Conservation (phyloP, 2,329 filamentous ascomycete genomes). For the Coniochaeta ligniaria region DNA sequence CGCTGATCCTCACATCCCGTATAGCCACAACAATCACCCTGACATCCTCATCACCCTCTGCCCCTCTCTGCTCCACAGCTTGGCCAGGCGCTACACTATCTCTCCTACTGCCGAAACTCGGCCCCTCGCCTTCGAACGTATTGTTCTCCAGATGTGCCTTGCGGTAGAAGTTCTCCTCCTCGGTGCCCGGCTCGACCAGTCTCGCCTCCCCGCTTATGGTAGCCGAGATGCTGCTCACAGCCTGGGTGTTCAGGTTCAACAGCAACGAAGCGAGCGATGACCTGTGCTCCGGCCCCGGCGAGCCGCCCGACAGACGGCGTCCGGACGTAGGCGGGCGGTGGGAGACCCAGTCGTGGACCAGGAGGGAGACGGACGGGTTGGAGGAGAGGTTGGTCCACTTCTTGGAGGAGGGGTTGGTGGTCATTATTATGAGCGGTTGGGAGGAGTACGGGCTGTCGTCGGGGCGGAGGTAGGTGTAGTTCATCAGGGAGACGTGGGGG, state of each 20-base stretch:
- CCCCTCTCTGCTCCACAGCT: conserved; percentile 30
- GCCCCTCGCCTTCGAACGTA: conserved; percentile 63
- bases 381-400: conserved; percentile 75
- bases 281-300: conserved; percentile 50
- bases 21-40: conserved; percentile 82
- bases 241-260: conserved; percentile 84
- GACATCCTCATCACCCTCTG: conserved; percentile 72
- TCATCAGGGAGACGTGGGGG: conserved; percentile 95
- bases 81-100: conserved; percentile 17
- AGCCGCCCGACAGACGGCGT: conserved; percentile 51
- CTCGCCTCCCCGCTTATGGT: conserved; percentile 87
- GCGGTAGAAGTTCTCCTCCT: conserved; percentile 80
- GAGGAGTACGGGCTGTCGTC: conserved; percentile 63
- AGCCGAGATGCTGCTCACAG: conserved; percentile 80
- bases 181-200: conserved; percentile 64
- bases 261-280: conserved; percentile 78
- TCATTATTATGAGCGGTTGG: conserved; percentile 87
- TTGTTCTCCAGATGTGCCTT: conserved; percentile 86
- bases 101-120: conserved; percentile 27
- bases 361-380: conserved; percentile 82
- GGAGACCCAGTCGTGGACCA: conserved; percentile 97
- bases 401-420: conserved; percentile 70
- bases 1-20: conserved; percentile 77
- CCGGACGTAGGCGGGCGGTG: conserved; percentile 75
- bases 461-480: conserved; percentile 90